Percentiles rank a stretch among this genome's conserved stretches.
Conservation (phyloP, 805 yeast genomes). For the Saccharomycodes ludwigii region DNA sequence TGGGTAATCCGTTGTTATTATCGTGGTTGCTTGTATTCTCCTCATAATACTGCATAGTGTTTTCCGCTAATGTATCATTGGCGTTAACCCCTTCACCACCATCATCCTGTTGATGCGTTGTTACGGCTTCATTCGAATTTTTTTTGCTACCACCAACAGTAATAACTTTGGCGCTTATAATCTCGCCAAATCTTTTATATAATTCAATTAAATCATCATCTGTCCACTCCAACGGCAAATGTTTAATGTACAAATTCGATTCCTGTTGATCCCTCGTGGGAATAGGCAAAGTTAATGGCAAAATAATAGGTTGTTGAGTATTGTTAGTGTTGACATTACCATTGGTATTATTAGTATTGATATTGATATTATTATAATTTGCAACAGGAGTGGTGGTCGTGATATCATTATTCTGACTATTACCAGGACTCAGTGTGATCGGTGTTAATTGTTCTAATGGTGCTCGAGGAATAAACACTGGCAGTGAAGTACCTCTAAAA, state of each 20-base stretch:
- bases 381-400: too few relatives aligned
- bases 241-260: conserved; percentile 61
- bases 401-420: too few relatives aligned
- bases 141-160: conserved; percentile 26
- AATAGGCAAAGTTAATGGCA: conserved; percentile 19
- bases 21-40: conserved; percentile 5
- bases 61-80: conserved; percentile 2
- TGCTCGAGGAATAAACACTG: too few relatives aligned
- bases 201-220: conserved; percentile 38
- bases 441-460: too few relatives aligned
- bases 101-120: too few relatives aligned
- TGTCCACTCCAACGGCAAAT: conserved; percentile 40
- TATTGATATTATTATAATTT: too few relatives aligned
- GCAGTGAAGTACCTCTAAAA: too few relatives aligned
- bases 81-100: conserved; percentile 17
- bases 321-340: too few relatives aligned
- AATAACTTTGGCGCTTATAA: conserved; percentile 45
- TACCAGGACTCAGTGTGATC: too few relatives aligned
- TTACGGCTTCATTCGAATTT: conserved; percentile 4
- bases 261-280: conserved; percentile 43
- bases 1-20: conserved; percentile 1
- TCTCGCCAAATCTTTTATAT: conserved; percentile 36
- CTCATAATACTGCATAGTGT: conserved; percentile 2
- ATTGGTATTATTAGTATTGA: too few relatives aligned
- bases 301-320: too few relatives aligned